Evolutionary conservation across 2,329 filamentous ascomycete genomes (phyloP).

Genomic region (Pseudopyricularia javanii): DNA sequence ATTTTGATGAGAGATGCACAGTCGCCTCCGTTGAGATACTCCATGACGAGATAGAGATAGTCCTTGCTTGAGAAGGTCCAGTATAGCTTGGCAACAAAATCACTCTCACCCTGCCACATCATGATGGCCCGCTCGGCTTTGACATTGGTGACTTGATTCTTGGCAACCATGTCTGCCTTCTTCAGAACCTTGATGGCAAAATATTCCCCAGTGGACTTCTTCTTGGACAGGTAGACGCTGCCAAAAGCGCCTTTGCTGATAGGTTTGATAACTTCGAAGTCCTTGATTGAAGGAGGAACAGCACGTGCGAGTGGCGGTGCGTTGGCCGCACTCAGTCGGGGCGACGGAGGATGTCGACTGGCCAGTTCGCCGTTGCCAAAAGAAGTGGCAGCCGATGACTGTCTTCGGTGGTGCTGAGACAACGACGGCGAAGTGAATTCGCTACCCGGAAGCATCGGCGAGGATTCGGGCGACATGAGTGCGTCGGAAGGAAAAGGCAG

Average conservation of each 20-base stretch:
- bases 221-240: slow-evolving; percentile 95
- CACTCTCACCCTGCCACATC: slow-evolving; percentile 99
- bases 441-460: slow-evolving; percentile 71
- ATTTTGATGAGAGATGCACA: slow-evolving; percentile 95
- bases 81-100: slow-evolving; percentile 97
- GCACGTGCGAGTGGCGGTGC: slow-evolving; percentile 76
- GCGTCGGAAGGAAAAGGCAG: slow-evolving; percentile 48
- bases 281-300: slow-evolving; percentile 91
- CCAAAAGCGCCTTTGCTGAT: slow-evolving; percentile 98
- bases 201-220: slow-evolving; percentile 96
- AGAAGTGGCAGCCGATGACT: slow-evolving; percentile 83
- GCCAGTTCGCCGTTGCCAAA: slow-evolving; percentile 23
- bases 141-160: slow-evolving; percentile 98
- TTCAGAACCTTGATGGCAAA: slow-evolving; percentile 98
- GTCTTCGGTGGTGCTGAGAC: slow-evolving; percentile 64
- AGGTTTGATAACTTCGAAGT: slow-evolving; percentile 98
- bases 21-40: slow-evolving; percentile 94
- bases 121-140: slow-evolving; percentile 98
- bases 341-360: slow-evolving; percentile 65
- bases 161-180: slow-evolving; percentile 99
- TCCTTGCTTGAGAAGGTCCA: slow-evolving; percentile 99
- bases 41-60: slow-evolving; percentile 97
- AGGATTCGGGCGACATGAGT: slow-evolving; percentile 74
- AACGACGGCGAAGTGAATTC: slow-evolving; percentile 60
- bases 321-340: slow-evolving; percentile 63